Evolutionary conservation across 441 rosid genomes (phyloP), one percentile per base, ranked within the genome.

Genomic region (Populus trichocarpa): DNA sequence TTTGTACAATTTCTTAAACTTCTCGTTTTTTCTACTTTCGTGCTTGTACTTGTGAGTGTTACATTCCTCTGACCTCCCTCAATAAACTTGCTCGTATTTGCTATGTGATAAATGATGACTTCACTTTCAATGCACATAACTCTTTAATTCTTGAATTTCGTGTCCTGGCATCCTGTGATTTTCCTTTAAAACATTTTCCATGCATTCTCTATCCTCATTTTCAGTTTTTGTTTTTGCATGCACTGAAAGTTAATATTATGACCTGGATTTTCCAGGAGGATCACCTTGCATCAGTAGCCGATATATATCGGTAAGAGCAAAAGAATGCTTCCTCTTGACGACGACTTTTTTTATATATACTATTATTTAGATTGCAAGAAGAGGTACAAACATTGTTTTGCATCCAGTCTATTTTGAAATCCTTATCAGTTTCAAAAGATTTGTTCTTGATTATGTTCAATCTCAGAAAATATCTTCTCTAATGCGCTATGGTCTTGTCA

Each of bases 1-100:
- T 65, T 74, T 81, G 33, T 76, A 50, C 53, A 61, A 20, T 69
- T 32, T 50, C 64, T 75, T 74, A 2, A 33, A 36, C 63, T 46
- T n/a, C 77, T 8, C n/a, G 20, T 57, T 57, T 42, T 30, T 30
- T 30, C 9, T 40, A 25, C 57, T 28, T 59, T 4, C 18, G 16
- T 32, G 50, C 14, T 73, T 65, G 26, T 65, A 32, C 32, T 6
- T 74, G 74, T 67, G 70, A n/a, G 36, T 67, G 46, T 53, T 11
- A 69, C 30, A 16, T 1, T 5, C n/a, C n/a, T 50, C 59, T 16
- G n/a, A 16, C 59, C 59, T 50, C 22, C 77, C 71, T 65, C n/a
- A 26, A 59, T 57, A 30, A 30, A 30, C n/a, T 67, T 66, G 22
- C 28, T 61, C 5, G 23, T 78, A 10, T 67, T 61, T 20, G 1